Evolutionary conservation across 352 stramenopile genomes (phyloP).

Genomic region (Pythium aquatile): DNA sequence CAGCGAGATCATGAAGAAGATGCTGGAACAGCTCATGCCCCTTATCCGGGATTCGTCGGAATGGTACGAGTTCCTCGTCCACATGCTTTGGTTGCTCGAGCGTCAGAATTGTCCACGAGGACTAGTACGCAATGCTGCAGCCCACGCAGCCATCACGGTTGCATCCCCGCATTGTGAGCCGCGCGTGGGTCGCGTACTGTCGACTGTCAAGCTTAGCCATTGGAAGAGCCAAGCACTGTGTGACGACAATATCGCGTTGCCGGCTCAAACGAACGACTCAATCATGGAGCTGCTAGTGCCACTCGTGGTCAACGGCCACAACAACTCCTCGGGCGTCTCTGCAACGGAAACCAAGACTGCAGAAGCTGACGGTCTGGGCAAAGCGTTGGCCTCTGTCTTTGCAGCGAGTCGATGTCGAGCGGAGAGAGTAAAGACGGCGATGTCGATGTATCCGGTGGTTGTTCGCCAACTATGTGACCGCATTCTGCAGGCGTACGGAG

Average conservation of each 20-base stretch:
- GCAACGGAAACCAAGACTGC: background rate
- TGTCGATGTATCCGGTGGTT: constrained; percentile 21
- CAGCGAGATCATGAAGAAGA: constrained; percentile 23
- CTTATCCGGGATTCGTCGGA: constrained; percentile 14
- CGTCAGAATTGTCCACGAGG: background rate
- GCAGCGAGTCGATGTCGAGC: constrained; percentile 13
- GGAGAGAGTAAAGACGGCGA: constrained; percentile 14
- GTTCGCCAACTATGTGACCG: constrained; percentile 11
- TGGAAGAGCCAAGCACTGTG: constrained; percentile 14
- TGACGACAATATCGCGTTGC: constrained; percentile 6
- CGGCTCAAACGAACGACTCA: background rate
- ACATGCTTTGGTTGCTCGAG: constrained; percentile 23
- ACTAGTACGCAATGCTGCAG: background rate
- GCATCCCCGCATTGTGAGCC: background rate
- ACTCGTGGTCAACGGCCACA: constrained; percentile 17
- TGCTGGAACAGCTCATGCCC: constrained; percentile 26
- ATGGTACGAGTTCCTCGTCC: constrained; percentile 26
- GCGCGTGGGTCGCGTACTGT: constrained; percentile 9
- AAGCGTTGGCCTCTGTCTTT: constrained; percentile 8
- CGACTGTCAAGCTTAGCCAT: constrained; percentile 12
- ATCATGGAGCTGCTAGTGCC: background rate
- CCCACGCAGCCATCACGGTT: background rate
- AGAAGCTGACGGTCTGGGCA: background rate
- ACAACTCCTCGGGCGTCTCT: background rate
- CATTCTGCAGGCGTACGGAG: constrained; percentile 23